phyloP scores from a whole-genome alignment of 108 stramenopile species.

The Cylindrotheca fusiformis region DNA sequence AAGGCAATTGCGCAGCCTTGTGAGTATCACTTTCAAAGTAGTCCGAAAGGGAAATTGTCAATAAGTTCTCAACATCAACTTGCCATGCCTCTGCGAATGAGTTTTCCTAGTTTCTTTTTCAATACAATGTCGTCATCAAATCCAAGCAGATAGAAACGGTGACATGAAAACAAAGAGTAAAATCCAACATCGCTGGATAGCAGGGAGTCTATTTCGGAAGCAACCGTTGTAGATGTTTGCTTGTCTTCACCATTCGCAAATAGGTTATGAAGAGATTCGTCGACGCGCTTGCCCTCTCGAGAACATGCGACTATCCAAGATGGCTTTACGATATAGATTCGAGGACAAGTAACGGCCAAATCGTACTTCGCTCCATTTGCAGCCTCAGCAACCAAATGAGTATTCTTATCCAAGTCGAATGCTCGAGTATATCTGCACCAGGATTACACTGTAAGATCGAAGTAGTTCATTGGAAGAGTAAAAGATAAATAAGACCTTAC shows the following conservation, averaged over 20 bases:
- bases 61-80: too few relatives aligned
- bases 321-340: slow-evolving; percentile 39
- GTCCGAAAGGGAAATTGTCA: too few relatives aligned
- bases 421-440: slow-evolving; percentile 37
- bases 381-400: slow-evolving; percentile 42
- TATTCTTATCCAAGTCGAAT: slow-evolving; percentile 36
- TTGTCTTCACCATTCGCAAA: neutral
- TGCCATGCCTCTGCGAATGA: slow-evolving; percentile 49
- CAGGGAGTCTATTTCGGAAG: slow-evolving; percentile 1
- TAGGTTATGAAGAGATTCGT: slow-evolving; percentile 17
- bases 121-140: slow-evolving; percentile 25
- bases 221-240: too few relatives aligned
- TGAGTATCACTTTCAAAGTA: too few relatives aligned
- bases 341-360: slow-evolving; percentile 15
- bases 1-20: too few relatives aligned
- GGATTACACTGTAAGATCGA: neutral
- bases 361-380: slow-evolving; percentile 49
- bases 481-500: slow-evolving; percentile 14
- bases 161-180: slow-evolving; percentile 14
- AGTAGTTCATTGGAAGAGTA: neutral
- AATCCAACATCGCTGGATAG: neutral
- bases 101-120: slow-evolving; percentile 28
- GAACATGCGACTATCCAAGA: slow-evolving; percentile 34
- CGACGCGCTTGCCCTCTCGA: slow-evolving; percentile 11
- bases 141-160: slow-evolving; percentile 25